A percentile compares a stretch with the other conserved stretches of the same genome.
Evolutionary conservation across 129 eudicot species (phyloP).

Genomic region (Apium graveolens): DNA sequence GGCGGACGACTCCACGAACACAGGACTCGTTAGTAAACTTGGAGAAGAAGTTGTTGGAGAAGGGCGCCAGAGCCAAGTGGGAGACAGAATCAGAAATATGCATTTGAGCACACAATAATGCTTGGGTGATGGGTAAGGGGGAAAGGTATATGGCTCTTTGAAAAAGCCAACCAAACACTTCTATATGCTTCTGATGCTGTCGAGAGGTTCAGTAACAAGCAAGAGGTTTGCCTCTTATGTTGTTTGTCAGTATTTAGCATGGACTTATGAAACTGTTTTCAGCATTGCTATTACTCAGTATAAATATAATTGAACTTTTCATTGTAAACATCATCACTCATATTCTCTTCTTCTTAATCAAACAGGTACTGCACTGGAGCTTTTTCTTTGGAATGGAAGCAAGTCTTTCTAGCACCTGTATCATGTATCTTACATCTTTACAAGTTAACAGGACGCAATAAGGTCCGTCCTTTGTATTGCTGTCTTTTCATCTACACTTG

Average conservation of each 20-base stretch:
- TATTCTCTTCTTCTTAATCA: not conserved
- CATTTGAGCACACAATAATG: conserved; percentile 77
- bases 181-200: conserved; percentile 93
- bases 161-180: conserved; percentile 83
- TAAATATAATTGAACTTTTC: not conserved
- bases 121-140: conserved; percentile 93
- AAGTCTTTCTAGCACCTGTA: not conserved
- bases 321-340: not conserved
- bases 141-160: conserved; percentile 87
- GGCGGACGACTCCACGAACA: conserved; percentile 9
- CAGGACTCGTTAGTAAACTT: conserved; percentile 52
- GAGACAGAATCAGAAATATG: conserved; percentile 78
- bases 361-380: conserved; percentile 67
- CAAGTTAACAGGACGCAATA: not conserved
- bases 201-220: conserved; percentile 91
- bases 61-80: conserved; percentile 42
- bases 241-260: not conserved
- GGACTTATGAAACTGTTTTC: not conserved
- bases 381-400: conserved; percentile 33
- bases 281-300: not conserved
- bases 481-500: no score
- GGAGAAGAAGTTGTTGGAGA: conserved; percentile 72
- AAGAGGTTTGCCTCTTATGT: not conserved
- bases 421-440: not conserved
- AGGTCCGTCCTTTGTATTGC: no score